These are phyloP conservation scores for Fusarium sp. DNA, from an alignment of 2,329 filamentous ascomycete species.

Conservation along the genomic window DNA sequence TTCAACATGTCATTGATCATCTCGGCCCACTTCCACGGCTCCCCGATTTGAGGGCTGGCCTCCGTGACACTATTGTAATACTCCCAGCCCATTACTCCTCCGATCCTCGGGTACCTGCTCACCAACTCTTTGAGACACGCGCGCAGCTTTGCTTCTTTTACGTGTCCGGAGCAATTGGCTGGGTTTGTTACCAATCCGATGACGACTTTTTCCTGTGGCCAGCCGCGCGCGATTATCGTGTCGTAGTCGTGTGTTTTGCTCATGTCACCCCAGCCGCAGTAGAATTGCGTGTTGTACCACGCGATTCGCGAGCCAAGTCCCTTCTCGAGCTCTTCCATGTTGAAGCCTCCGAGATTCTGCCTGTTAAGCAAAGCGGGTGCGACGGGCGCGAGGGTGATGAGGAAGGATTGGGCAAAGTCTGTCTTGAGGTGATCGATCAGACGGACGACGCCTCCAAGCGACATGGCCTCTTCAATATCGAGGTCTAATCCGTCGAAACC, in stretches of 20 bases:
- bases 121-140: conserved; percentile 51
- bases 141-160: conserved; percentile 55
- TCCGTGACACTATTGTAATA: conserved; percentile 78
- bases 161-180: conserved; percentile 65
- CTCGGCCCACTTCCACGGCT: conserved; percentile 78
- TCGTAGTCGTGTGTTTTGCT: conserved; percentile 53
- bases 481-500: conserved; percentile 74
- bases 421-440: conserved; percentile 70
- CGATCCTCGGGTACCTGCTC: conserved; percentile 69
- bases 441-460: conserved; percentile 68
- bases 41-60: conserved; percentile 39
- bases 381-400: conserved; percentile 82
- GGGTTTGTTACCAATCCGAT: conserved; percentile 81
- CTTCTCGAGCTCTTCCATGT: conserved; percentile 74
- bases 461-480: conserved; percentile 79
- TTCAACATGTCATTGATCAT: conserved; percentile 40
- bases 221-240: conserved; percentile 65
- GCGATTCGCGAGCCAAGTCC: conserved; percentile 68
- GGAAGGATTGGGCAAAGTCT: conserved; percentile 73
- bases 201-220: conserved; percentile 74
- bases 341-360: conserved; percentile 77
- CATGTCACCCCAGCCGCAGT: conserved; percentile 79
- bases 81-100: conserved; percentile 91
- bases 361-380: conserved; percentile 69
- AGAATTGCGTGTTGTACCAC: conserved; percentile 91